Percentiles rank a stretch among this genome's conserved stretches.
These are phyloP conservation scores for Verticillium klebahnii DNA, from an alignment of 2,329 filamentous ascomycete genomes.

Conservation along the genomic window DNA sequence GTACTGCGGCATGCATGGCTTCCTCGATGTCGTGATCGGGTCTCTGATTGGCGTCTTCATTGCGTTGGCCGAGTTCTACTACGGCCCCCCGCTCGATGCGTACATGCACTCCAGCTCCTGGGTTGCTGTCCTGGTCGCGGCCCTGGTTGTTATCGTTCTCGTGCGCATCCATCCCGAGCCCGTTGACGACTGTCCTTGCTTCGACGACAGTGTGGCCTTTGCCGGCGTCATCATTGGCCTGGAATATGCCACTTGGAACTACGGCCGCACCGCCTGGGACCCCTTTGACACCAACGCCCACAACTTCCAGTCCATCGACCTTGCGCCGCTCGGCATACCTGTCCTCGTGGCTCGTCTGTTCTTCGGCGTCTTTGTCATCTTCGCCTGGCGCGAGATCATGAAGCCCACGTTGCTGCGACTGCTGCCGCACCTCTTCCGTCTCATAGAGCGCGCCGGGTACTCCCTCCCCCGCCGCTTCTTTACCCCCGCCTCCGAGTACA, in stretches of 20 bases:
- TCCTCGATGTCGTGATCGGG: slow-evolving; percentile 83
- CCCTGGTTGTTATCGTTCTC: slow-evolving; percentile 65
- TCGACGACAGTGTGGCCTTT: slow-evolving; percentile 93
- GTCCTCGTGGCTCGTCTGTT: slow-evolving; percentile 64
- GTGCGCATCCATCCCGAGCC: slow-evolving; percentile 93
- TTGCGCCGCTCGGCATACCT: slow-evolving; percentile 61
- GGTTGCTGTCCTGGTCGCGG: slow-evolving; percentile 58
- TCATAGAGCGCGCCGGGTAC: slow-evolving; percentile 74
- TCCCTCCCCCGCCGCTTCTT: slow-evolving; percentile 87
- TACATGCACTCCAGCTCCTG: slow-evolving; percentile 65
- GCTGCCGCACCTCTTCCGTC: slow-evolving; percentile 81
- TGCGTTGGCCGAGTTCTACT: slow-evolving; percentile 55
- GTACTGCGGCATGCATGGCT: slow-evolving; percentile 99
- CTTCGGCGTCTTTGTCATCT: slow-evolving; percentile 77
- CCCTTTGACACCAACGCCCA: slow-evolving; percentile 39
- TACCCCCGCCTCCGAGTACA: slow-evolving; percentile 84
- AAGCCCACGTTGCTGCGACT: slow-evolving; percentile 76
- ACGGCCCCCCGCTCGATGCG: slow-evolving; percentile 59
- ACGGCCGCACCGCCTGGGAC: slow-evolving; percentile 49
- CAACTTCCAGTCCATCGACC: slow-evolving; percentile 55
- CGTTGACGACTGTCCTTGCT: slow-evolving; percentile 94
- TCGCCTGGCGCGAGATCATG: slow-evolving; percentile 84
- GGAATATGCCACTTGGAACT: slow-evolving; percentile 81
- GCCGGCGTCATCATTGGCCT: slow-evolving; percentile 84
- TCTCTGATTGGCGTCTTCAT: slow-evolving; percentile 69